Evolutionary conservation across 2,329 filamentous ascomycete species (phyloP).

Genomic region (Aspergillus pseudonomiae): DNA sequence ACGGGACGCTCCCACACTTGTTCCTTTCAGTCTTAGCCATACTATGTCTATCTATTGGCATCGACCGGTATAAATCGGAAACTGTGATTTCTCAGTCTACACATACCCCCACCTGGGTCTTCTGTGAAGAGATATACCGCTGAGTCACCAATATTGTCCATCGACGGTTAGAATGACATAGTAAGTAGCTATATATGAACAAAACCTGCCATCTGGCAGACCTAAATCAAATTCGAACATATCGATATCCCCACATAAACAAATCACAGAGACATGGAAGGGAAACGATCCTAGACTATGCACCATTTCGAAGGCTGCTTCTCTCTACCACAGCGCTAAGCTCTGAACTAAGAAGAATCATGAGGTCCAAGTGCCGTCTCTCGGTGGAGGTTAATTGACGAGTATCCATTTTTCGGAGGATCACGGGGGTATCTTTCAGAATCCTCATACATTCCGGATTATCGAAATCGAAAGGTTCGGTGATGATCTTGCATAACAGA

Average conservation of each 20-base stretch:
- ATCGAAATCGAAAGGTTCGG: not conserved
- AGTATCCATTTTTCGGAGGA: not conserved
- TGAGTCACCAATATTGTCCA: not conserved
- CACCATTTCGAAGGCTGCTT: not conserved
- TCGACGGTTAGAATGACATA: not conserved
- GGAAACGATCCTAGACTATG: not conserved
- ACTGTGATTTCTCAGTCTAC: not conserved
- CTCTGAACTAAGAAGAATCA: not conserved
- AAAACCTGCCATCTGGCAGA: not conserved
- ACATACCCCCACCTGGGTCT: not conserved
- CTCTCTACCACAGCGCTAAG: not conserved
- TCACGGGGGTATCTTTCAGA: not conserved
- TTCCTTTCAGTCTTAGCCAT: not conserved
- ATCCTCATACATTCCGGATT: not conserved
- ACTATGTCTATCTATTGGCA: not conserved
- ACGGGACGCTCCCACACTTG: not conserved
- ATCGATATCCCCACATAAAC: not conserved
- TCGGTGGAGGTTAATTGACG: not conserved
- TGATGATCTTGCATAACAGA: not conserved
- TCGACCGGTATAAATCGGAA: not conserved
- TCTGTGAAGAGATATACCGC: not conserved
- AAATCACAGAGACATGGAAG: not conserved
- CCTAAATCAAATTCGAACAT: not conserved
- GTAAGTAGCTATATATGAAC: not conserved
- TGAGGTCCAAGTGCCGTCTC: not conserved